Evolutionary conservation across 1,284 basidiomycete genomes (phyloP), one percentile per base, ranked within the genome.

Genomic region (Cryptococcus sp.): DNA sequence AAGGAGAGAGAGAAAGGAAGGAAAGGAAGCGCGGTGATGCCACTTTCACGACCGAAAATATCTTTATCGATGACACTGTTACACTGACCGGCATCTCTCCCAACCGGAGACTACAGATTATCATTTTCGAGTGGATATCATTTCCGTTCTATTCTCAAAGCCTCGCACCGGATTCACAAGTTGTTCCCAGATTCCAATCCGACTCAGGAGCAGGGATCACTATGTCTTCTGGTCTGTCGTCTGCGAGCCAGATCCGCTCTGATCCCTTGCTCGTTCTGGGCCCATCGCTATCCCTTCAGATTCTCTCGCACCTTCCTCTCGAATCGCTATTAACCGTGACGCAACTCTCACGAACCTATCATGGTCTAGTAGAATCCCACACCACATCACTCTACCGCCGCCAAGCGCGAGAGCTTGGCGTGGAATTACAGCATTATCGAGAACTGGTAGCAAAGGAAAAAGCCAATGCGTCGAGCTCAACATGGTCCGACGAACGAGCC

Each of bases 191-290:
- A 10, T 10, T 10, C 29, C 29, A 34, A 13, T 10, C 8, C 29
- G 29, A 34, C 29, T 2, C 8, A 10, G 8, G 13, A 34, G 2
- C 29, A 34, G 13, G 8, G 8, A 13, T 13, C 13, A 34, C 13
- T 13, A 34, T 34, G 29, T 10, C 29, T 7, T 34, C 29, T 10
- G 2, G 5, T 13, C 8, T 13, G 13, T 4, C 5, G 2, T 34
- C 8, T 34, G 29, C 29, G 8, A 34, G 29, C 8, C 8, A 13
- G 8, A 25, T 37, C 22, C 44, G 46, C 10, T 37, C 40, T 13
- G 74, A 77, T 58, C 75, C 76, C 2, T 55, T 74, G 5, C 16
- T 25, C 8, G 49, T 45, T 25, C 70, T 78, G 17, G 72, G 73
- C 2, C 55, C 64, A 2, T 72, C 73, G 4, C 49, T 74, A 19